Conservation (phyloP, 257 asterid species). For the Hygrophila difformis region DNA sequence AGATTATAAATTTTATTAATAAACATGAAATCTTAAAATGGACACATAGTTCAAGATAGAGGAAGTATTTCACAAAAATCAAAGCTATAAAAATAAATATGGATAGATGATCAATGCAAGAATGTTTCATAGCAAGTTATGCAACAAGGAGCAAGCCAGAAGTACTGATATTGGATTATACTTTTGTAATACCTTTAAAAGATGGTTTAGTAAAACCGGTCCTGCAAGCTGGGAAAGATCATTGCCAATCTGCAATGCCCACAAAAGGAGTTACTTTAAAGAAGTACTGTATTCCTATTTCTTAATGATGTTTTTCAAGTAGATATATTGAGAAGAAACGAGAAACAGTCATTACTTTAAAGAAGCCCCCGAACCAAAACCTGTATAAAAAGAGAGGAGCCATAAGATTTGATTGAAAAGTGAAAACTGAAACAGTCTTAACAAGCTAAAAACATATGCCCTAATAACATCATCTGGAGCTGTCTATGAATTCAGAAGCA, state of each 20-base stretch:
- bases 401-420: no score
- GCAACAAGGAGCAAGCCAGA: no score
- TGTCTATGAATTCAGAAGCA: neutral
- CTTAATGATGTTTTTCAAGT: conserved; percentile 1
- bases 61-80: no score
- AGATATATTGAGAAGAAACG: conserved; percentile 16
- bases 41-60: no score
- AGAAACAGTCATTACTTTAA: conserved; percentile 49
- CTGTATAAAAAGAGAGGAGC: conserved; percentile 29
- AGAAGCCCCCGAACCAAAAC: conserved; percentile 91
- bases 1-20: no score
- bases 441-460: conserved; percentile 12
- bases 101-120: no score
- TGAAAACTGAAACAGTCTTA: no score
- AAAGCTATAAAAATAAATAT: no score
- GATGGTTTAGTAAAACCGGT: conserved; percentile 66
- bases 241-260: conserved; percentile 49
- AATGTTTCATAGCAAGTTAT: no score
- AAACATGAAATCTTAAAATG: no score
- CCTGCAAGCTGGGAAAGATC: conserved; percentile 89
- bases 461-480: neutral
- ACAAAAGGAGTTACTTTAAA: conserved; percentile 51
- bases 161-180: conserved; percentile 2
- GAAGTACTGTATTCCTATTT: conserved; percentile 56
- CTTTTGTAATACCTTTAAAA: conserved; percentile 50